Percentiles rank a stretch among this genome's conserved stretches.
These are phyloP conservation scores for Acanthamoeba triangularis DNA, from an alignment of 208 protist genomes.

Conservation along the genomic window DNA sequence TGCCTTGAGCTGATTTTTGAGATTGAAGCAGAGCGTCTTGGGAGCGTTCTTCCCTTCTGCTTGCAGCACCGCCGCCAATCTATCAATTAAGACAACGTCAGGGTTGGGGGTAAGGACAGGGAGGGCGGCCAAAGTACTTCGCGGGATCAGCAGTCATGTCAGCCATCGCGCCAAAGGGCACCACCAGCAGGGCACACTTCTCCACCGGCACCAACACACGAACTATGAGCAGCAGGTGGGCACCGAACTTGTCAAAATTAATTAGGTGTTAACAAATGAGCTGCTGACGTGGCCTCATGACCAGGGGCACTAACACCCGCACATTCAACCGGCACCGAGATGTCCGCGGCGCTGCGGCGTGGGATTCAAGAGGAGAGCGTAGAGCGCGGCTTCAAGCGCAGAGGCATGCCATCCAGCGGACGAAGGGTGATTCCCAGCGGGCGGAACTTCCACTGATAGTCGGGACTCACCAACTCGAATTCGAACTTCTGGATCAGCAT, in stretches of 20 bases:
- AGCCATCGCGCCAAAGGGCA: not conserved
- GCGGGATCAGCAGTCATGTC: not conserved
- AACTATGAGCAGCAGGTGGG: not conserved
- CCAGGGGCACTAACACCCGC: too few species aligned
- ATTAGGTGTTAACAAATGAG: not conserved
- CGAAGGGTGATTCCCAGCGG: not conserved
- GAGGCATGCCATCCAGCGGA: not conserved
- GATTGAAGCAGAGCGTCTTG: conserved; percentile 19
- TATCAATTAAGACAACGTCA: not conserved
- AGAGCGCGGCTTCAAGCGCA: too few species aligned
- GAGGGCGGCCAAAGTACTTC: not conserved
- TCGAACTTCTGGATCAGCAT: not conserved
- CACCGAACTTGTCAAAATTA: not conserved
- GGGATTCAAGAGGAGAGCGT: too few species aligned
- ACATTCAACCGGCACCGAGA: too few species aligned
- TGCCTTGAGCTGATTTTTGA: conserved; percentile 49
- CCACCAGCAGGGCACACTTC: not conserved
- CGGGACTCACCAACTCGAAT: not conserved
- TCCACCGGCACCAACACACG: not conserved
- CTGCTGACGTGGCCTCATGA: not conserved
- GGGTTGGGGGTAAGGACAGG: not conserved
- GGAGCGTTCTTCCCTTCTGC: conserved; percentile 18
- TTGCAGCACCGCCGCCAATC: not conserved
- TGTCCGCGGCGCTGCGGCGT: too few species aligned
- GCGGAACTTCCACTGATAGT: conserved; percentile 23